Evolutionary conservation across 495 filamentous ascomycete species (phyloP), one percentile per base, ranked within the genome.

Genomic region (Coniosporium apollinis): DNA sequence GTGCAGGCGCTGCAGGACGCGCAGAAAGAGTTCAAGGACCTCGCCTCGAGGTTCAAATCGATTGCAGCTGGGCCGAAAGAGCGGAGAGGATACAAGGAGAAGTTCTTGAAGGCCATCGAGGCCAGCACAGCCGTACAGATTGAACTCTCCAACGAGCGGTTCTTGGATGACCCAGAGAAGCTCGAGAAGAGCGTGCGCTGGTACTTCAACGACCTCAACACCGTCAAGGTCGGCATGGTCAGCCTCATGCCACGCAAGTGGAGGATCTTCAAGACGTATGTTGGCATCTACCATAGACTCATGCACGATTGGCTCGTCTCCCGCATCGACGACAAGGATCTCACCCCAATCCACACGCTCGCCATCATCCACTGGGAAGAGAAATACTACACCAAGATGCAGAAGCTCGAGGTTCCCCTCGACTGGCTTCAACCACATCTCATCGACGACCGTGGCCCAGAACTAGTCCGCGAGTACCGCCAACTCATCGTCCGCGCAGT

Each of bases 151-250:
- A 74, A 76, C 41, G 67, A 79, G 29, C 64, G 72, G 20, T 96
- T 99, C 52, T 51, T 84, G 22, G 75, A 68, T 9, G 82, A 94
- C 46, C 79, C 91, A 0, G 70, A 79, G n/a, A 69, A 60, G 44
- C 60, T 99, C 28, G 80, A 87, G 30, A 89, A 94, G 60, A 71
- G 65, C 44, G 63, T 94, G 56, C 72, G 72, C 39, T 99, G 91
- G 89, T 96, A 74, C 57, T 99, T 96, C 66, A 92, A 94, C 56
- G 87, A 99, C 49, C 70, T 99, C 1, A 86, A 81, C 51, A 79
- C 82, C 0, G 86, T 94, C 38, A 77, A 83, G 60, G 63, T 85
- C 33, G 86, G 89, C 45, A 91, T 99, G 76, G 69, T 77, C 31
- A 65, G 66, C 22, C 60, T 99, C 34, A 82, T 94, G 67, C 89